Conservation (phyloP, 2,329 filamentous ascomycete species). For the Metarhizium robertsii region DNA sequence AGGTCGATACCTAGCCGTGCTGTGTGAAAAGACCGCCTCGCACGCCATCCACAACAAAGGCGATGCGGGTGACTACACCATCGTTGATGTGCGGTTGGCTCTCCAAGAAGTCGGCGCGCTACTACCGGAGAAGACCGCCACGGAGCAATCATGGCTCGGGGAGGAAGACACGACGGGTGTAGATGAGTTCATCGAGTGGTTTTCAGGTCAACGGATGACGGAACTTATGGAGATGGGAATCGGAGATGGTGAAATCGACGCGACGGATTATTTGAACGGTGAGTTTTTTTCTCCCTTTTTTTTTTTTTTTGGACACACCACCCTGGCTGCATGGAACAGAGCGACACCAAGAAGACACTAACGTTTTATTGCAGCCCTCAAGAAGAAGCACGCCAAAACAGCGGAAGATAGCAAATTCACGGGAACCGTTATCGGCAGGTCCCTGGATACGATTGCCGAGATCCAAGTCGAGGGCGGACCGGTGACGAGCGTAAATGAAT, state of each 20-base stretch:
- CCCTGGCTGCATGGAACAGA: neutral
- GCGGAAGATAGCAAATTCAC: constrained; percentile 80
- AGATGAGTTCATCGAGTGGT: constrained; percentile 72
- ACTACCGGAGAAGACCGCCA: constrained; percentile 54
- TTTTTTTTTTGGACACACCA: neutral
- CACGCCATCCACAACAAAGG: constrained; percentile 63
- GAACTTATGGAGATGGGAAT: constrained; percentile 77
- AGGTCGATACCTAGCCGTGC: constrained; percentile 66
- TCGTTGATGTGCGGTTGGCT: constrained; percentile 78
- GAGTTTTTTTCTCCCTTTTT: constrained; percentile 16
- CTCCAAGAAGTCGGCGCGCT: constrained; percentile 73
- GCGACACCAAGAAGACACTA: neutral
- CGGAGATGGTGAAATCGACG: constrained; percentile 54
- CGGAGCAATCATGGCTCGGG: constrained; percentile 59
- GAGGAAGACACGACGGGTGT: constrained; percentile 73
- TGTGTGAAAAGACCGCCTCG: constrained; percentile 62
- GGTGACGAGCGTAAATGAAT: constrained; percentile 26
- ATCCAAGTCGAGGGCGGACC: constrained; percentile 69
- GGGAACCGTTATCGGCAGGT: constrained; percentile 72
- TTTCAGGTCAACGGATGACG: constrained; percentile 60
- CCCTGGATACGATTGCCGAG: constrained; percentile 54
- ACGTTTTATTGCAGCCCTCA: constrained; percentile 48
- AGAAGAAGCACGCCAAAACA: constrained; percentile 86
- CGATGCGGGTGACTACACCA: constrained; percentile 33
- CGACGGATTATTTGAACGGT: constrained; percentile 64